Conservation (phyloP, 305 asterid species). For the Solanum aculeatissimum region DNA sequence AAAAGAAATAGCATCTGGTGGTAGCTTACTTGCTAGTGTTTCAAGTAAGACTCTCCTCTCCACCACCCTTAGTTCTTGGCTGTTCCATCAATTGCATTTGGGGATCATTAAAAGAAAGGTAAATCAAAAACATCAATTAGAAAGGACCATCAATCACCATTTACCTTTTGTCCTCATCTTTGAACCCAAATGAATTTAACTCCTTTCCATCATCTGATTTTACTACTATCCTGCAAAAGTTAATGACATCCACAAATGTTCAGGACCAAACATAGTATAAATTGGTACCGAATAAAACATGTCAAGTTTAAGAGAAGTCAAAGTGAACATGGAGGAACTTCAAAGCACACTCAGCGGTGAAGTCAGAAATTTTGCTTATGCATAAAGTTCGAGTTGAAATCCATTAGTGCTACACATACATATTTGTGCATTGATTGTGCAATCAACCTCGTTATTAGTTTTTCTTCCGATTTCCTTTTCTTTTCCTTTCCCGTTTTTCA, state of each 20-base stretch:
- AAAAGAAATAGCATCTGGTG: constrained; percentile 45
- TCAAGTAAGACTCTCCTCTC: constrained; percentile 67
- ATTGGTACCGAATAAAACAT: neutral
- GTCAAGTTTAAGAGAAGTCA: neutral
- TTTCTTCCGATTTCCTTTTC: too few relatives aligned
- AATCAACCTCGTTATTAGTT: too few relatives aligned
- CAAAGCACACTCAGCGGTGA: neutral
- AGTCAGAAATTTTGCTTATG: neutral
- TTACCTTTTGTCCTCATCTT: constrained; percentile 71
- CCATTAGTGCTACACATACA: neutral
- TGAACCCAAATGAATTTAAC: constrained; percentile 56
- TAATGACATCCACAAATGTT: neutral
- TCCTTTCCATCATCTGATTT: constrained; percentile 61
- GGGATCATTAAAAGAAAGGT: neutral
- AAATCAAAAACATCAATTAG: neutral
- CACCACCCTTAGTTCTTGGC: constrained; percentile 92
- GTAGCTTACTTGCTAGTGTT: constrained; percentile 65
- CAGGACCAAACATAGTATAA: neutral
- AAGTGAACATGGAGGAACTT: neutral
- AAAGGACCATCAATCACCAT: neutral
- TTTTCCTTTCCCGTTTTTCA: too few relatives aligned
- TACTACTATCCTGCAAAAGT: constrained; percentile 45
- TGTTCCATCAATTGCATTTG: constrained; percentile 14
- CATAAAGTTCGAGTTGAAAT: neutral
- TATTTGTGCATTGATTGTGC: neutral